These are phyloP conservation scores for Agaricus blazei DNA, from an alignment of 768 basidiomycete genomes.

Conservation along the genomic window DNA sequence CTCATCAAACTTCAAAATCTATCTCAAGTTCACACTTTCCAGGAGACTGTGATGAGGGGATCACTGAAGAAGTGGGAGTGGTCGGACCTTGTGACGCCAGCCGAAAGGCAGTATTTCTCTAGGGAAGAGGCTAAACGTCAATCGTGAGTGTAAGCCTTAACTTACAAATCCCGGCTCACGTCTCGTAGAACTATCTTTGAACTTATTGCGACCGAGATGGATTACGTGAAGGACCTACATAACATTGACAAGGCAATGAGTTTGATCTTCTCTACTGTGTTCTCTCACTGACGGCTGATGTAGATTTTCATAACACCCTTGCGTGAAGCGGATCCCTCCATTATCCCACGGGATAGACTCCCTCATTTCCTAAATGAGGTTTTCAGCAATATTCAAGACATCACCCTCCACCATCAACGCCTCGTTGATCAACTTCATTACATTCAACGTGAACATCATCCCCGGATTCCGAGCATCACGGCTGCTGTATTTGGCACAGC, in stretches of 20 bases:
- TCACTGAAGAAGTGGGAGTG: conserved; percentile 81
- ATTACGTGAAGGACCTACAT: conserved; percentile 91
- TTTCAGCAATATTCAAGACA: conserved; percentile 81
- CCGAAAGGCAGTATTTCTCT: conserved; percentile 11
- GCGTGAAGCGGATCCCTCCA: conserved; percentile 67
- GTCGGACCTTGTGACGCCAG: conserved; percentile 69
- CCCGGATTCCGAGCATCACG: conserved; percentile 74
- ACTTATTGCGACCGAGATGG: conserved; percentile 94
- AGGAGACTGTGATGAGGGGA: conserved; percentile 82
- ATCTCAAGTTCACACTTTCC: conserved; percentile 85
- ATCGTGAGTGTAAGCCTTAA: conserved; percentile 48
- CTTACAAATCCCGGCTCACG: neutral
- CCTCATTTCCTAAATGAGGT: conserved; percentile 80
- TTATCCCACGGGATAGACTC: conserved; percentile 67
- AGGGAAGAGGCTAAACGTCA: conserved; percentile 44
- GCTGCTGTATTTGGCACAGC: conserved; percentile 85
- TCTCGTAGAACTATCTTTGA: conserved; percentile 80
- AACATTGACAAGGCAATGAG: conserved; percentile 52
- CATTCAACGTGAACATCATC: conserved; percentile 85
- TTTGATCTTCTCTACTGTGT: neutral
- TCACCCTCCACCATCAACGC: conserved; percentile 69
- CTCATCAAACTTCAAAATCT: conserved; percentile 79
- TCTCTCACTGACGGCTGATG: neutral
- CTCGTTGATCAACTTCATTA: conserved; percentile 79
- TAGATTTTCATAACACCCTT: conserved; percentile 85